Base-by-base conservation (phyloP, 192 early-diverging fungal genomes). In the Mortierella alpina region DNA sequence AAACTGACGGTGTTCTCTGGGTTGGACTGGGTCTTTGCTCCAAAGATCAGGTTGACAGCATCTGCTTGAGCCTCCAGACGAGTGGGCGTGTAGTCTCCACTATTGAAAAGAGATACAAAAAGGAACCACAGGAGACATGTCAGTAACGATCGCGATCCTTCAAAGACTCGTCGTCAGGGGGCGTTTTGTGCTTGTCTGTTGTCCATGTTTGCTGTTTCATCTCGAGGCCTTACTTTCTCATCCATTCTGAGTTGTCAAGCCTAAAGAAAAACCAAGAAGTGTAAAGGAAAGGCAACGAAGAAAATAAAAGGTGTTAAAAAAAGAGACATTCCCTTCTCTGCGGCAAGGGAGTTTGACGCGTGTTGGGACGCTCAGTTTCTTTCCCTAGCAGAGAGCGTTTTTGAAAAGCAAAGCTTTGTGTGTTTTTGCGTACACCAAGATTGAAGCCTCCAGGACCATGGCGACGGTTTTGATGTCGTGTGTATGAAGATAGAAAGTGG, bases 221-320 rank as follows among this genome's bases (percentile, higher is more conserved):
- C 50, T 51, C 31, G 31, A 20, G 45, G 5, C 15, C 77, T 14
- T 80, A 80, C 77, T 80, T 80, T 72, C 98, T 92, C 92, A 96
- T 95, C 95, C 96, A 99, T 84, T 99, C 98, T 5, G 96, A 98
- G 86, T 99, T 99, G 83, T 99, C 98, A 68, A 95, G 85, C 49
- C 90, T 92, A 62, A 23, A 1, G 49, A 44, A 42, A 18, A 52
- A 31, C n/a, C n/a, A n/a, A n/a, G n/a, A n/a, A n/a, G n/a, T n/a
- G n/a, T n/a, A n/a, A n/a, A n/a, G n/a, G n/a, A n/a, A n/a, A n/a
- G n/a, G n/a, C n/a, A n/a, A n/a, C n/a, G n/a, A n/a, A 65, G 40
- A 65, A 9, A 68, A 54, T 1, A 46, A 44, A 47, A 22, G 13
- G 44, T 17, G 51, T 23, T 15, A 2, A 5, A 14, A 53, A 47